A percentile compares a stretch with the other conserved stretches of the same genome.
phyloP scores from a whole-genome alignment of 345 rosid genomes.

The Durio zibethinus region DNA sequence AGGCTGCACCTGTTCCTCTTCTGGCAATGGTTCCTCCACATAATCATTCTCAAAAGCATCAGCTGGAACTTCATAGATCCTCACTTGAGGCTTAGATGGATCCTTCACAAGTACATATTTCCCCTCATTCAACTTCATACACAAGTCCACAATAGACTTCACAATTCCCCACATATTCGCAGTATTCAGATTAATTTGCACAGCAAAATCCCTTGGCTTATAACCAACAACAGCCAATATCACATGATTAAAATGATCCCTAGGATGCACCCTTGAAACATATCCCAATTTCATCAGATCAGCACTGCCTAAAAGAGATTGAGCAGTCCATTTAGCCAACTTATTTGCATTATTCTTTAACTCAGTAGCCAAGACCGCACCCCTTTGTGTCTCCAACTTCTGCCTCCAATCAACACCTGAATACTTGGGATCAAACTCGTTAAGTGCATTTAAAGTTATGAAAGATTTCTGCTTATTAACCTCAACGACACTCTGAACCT shows the following conservation, averaged over 20 bases:
- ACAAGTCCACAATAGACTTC: conserved; percentile 86
- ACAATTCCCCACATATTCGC: conserved; percentile 96
- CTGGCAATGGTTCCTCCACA: conserved; percentile 88
- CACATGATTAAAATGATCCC: conserved; percentile 95
- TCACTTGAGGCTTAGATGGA: conserved; percentile 87
- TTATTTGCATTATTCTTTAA: conserved; percentile 95
- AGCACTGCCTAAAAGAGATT: conserved; percentile 79
- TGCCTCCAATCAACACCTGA: conserved; percentile 99
- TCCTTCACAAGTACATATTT: conserved; percentile 91
- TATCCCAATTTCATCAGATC: conserved; percentile 97
- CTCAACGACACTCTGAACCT: conserved; percentile 85
- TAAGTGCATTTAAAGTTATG: conserved; percentile 84
- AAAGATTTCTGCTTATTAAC: conserved; percentile 72
- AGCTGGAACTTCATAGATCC: conserved; percentile 92
- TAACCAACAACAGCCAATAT: conserved; percentile 83
- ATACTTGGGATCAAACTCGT: conserved; percentile 92
- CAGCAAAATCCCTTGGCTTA: conserved; percentile 84
- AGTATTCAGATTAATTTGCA: conserved; percentile 87
- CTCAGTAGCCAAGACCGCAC: conserved; percentile 94
- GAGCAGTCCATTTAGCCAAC: conserved; percentile 96
- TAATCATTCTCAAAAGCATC: conserved; percentile 99
- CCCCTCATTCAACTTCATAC: conserved; percentile 89
- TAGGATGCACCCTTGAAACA: conserved; percentile 95
- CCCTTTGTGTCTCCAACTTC: conserved; percentile 97
- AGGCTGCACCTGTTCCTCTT: conserved; percentile 84